Evolutionary conservation across 1,284 basidiomycete genomes (phyloP).

Genomic region (Ceratobasidium sp.): DNA sequence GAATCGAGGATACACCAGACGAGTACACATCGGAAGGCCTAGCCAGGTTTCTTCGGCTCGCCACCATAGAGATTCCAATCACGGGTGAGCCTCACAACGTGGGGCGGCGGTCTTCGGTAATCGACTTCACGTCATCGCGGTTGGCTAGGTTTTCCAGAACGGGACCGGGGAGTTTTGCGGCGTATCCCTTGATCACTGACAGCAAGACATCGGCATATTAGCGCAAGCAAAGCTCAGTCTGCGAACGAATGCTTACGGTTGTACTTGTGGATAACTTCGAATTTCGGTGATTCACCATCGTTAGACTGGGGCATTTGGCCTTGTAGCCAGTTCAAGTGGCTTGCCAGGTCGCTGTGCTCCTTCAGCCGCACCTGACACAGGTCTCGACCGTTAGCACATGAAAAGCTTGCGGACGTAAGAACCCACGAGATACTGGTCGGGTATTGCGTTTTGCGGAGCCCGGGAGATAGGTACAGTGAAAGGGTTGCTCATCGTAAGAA

Average conservation of each 20-base stretch:
- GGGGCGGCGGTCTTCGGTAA: background rate
- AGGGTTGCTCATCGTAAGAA: background rate
- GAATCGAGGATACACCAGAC: too few species aligned
- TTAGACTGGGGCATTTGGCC: background rate
- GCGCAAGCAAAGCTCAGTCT: background rate
- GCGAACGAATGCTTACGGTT: background rate
- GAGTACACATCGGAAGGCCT: too few species aligned
- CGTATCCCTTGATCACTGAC: conserved; percentile 2
- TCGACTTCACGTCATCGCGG: background rate
- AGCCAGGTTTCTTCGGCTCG: too few species aligned
- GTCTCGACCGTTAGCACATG: background rate
- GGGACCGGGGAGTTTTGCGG: background rate
- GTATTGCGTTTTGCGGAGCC: background rate
- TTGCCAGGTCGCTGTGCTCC: background rate
- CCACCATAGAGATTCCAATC: background rate
- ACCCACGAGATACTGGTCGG: background rate
- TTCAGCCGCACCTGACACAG: conserved; percentile 8
- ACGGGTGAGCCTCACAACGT: background rate
- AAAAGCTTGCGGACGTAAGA: background rate
- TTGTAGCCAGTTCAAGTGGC: conserved; percentile 4
- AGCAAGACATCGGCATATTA: background rate
- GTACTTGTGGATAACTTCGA: background rate
- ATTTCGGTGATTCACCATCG: background rate
- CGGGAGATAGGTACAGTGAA: background rate
- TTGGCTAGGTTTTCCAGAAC: background rate